Evolutionary conservation across 2,329 filamentous ascomycete genomes (phyloP).

Genomic region (Curvularia sp.): DNA sequence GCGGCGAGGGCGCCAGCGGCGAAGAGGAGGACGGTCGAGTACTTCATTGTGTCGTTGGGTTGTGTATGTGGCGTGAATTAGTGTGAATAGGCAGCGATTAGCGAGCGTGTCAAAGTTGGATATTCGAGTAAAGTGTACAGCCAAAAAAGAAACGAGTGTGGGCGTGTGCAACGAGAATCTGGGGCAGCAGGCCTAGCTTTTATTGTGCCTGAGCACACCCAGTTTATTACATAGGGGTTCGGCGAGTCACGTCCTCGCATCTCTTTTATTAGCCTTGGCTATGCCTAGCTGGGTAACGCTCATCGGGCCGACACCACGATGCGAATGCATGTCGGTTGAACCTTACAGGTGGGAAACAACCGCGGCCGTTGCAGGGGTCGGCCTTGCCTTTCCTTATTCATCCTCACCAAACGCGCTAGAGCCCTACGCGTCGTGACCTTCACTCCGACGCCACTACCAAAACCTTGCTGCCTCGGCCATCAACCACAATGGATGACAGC

Average conservation of each 20-base stretch:
- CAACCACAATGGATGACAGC: constrained; percentile 37
- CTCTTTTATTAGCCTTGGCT: constrained; percentile 19
- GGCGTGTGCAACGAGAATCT: constrained; percentile 20
- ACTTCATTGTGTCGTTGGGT: constrained; percentile 50
- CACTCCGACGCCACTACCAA: constrained; percentile 26
- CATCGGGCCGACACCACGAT: constrained; percentile 13
- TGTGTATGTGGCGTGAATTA: constrained; percentile 27
- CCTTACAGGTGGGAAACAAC: constrained; percentile 25
- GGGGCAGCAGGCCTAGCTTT: constrained; percentile 18
- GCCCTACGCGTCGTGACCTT: constrained; percentile 35
- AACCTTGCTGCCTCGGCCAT: constrained; percentile 20
- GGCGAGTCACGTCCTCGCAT: constrained; percentile 11
- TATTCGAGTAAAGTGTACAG: constrained; percentile 14
- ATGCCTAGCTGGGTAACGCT: constrained; percentile 15
- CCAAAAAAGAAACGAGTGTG: constrained; percentile 33
- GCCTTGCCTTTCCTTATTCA: constrained; percentile 21
- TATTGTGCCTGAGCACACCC: constrained; percentile 16
- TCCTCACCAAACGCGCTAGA: constrained; percentile 35
- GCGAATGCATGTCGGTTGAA: constrained; percentile 26
- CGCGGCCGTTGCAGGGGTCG: constrained; percentile 26
- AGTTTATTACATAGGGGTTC: constrained; percentile 18
- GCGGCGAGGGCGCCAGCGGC: constrained; percentile 56
- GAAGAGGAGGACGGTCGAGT: constrained; percentile 57
- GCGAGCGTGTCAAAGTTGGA: constrained; percentile 28
- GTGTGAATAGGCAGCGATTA: constrained; percentile 25